These are phyloP conservation scores for Neurospora sp. DNA, from an alignment of 495 filamentous ascomycete species.

Conservation along the genomic window DNA sequence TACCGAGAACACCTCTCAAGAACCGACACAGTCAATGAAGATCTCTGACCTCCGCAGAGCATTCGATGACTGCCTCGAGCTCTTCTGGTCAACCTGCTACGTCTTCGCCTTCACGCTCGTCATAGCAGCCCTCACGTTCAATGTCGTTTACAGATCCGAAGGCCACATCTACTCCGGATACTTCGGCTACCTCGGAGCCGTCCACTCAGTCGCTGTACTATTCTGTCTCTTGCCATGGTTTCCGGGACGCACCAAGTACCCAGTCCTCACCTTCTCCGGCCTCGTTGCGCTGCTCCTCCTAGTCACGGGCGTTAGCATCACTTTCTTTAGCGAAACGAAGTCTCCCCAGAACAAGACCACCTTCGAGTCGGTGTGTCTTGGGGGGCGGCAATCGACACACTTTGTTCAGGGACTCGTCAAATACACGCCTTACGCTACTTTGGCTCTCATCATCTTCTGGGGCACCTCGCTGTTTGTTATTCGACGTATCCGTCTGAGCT, in stretches of 20 bases:
- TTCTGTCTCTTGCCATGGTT: background rate
- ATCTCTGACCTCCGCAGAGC: background rate
- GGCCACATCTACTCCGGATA: conserved; percentile 33
- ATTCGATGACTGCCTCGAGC: background rate
- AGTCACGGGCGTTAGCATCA: background rate
- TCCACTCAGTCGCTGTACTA: conserved; percentile 72
- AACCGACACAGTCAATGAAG: background rate
- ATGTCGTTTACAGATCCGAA: background rate
- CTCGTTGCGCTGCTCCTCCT: background rate
- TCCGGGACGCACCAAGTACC: background rate
- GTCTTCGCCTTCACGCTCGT: background rate
- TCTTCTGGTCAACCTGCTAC: background rate
- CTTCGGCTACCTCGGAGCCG: conserved; percentile 71
- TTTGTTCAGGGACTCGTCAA: background rate
- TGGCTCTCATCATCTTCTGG: background rate
- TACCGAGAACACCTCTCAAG: background rate
- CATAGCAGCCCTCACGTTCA: background rate
- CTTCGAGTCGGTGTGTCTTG: background rate
- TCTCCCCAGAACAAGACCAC: background rate
- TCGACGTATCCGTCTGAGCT: background rate
- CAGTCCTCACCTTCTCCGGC: background rate
- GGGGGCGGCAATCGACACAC: background rate
- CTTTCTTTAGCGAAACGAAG: background rate
- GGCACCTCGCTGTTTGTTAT: background rate
- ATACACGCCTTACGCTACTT: background rate